Conservation (phyloP, 2,329 filamentous ascomycete species). For the Blastomyces silverae region DNA sequence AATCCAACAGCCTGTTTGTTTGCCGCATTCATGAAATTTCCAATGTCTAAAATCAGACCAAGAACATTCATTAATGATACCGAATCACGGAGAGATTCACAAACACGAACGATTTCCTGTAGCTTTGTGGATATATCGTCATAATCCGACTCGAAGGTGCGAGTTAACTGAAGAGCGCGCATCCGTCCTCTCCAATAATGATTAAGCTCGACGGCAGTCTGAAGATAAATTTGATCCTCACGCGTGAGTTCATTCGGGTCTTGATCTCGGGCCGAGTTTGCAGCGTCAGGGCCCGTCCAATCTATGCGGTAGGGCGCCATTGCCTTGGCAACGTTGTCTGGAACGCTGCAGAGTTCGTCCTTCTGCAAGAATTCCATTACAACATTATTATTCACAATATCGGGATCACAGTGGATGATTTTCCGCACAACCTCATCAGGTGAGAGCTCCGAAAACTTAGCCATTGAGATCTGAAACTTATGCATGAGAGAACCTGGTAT, state of each 20-base stretch:
- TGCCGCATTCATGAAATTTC: conserved; percentile 99
- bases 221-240: conserved; percentile 92
- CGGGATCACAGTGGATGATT: conserved; percentile 90
- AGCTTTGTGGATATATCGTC: conserved; percentile 84
- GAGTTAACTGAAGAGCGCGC: conserved; percentile 77
- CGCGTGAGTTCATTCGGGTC: conserved; percentile 83
- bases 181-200: conserved; percentile 99
- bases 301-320: conserved; percentile 96
- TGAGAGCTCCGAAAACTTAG: conserved; percentile 81
- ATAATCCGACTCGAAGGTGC: conserved; percentile 79
- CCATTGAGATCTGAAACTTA: conserved; percentile 84
- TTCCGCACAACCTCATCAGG: conserved; percentile 82
- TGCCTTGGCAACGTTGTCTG: conserved; percentile 81
- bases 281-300: conserved; percentile 83
- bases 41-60: conserved; percentile 91
- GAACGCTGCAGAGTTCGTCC: conserved; percentile 85
- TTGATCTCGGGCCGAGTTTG: conserved; percentile 69
- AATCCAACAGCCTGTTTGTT: conserved; percentile 98
- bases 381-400: conserved; percentile 79
- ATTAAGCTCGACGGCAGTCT: conserved; percentile 86
- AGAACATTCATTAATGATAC: conserved; percentile 93
- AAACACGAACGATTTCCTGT: conserved; percentile 75
- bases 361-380: conserved; percentile 96
- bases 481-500: conserved; percentile 86
- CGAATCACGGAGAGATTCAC: conserved; percentile 83